A percentile compares a stretch with the other conserved stretches of the same genome.
These are phyloP conservation scores for Physcomitrium patens DNA, from an alignment of 225 moss, liverwort and hornwort species.

Conservation along the genomic window DNA sequence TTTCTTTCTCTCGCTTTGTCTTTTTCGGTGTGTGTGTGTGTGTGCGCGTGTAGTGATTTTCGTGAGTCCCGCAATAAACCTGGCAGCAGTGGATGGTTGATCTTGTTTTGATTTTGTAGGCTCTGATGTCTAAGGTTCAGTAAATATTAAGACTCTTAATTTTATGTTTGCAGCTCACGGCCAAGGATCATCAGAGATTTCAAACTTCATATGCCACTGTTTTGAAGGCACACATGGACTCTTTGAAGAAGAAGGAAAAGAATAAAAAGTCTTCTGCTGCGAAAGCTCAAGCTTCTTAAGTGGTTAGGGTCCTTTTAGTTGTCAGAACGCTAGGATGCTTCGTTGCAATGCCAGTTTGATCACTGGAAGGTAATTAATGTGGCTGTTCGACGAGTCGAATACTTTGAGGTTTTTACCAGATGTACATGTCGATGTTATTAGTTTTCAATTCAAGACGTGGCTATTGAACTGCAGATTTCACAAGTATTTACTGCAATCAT, in stretches of 20 bases:
- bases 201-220: constrained; percentile 86
- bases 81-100: constrained; percentile 16
- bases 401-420: constrained; percentile 5
- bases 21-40: not conserved
- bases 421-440: constrained; percentile 25
- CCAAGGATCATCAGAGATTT: constrained; percentile 84
- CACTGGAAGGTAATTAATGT: constrained; percentile 16
- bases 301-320: not conserved
- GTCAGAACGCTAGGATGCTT: constrained; percentile 20
- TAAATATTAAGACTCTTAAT: not conserved
- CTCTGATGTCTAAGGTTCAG: not conserved
- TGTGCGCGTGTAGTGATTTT: not conserved
- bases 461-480: constrained; percentile 1
- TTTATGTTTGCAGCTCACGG: constrained; percentile 66
- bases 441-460: constrained; percentile 15
- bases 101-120: not conserved
- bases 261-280: constrained; percentile 55
- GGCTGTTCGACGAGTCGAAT: constrained; percentile 12
- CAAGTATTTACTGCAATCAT: not conserved
- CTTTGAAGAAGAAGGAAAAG: constrained; percentile 85
- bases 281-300: constrained; percentile 46
- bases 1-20: not conserved
- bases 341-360: constrained; percentile 32
- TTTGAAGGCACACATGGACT: constrained; percentile 91
- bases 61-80: constrained; percentile 2